Percentiles rank a stretch among this genome's conserved stretches.
Evolutionary conservation across 257 asterid genomes (phyloP).

Genomic region (Forsythia suspensa): DNA sequence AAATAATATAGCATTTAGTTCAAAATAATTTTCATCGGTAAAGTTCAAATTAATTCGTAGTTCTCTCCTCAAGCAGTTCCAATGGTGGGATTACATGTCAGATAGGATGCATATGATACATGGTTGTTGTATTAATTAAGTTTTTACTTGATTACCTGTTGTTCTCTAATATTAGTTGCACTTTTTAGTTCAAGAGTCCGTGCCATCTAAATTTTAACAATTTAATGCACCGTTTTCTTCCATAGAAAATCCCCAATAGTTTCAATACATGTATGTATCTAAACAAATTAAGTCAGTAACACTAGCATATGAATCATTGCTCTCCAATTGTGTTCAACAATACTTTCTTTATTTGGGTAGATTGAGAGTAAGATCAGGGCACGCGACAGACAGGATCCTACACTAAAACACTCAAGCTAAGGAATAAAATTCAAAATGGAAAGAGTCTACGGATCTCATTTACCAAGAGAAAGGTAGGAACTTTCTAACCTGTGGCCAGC

Average conservation of each 20-base stretch:
- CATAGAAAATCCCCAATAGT: not conserved
- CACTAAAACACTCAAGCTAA: not conserved
- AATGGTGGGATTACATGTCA: not conserved
- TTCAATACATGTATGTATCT: not conserved
- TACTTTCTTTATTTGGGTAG: not conserved
- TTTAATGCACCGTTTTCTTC: not conserved
- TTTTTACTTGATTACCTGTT: not conserved
- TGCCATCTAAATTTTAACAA: not conserved
- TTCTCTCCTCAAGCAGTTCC: not conserved
- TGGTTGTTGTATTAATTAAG: not conserved
- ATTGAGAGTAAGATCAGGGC: not conserved
- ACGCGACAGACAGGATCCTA: not conserved
- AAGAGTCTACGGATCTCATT: not conserved
- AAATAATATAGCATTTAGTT: not conserved
- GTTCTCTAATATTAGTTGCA: not conserved
- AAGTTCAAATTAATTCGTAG: not conserved
- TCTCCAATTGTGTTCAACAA: not conserved
- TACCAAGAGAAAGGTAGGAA: conserved; percentile 2
- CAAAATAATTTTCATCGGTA: not conserved
- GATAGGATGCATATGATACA: not conserved
- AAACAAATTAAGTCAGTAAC: not conserved
- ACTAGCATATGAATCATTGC: not conserved
- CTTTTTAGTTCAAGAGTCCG: not conserved
- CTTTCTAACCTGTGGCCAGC: conserved; percentile 92
- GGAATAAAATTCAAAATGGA: not conserved